These are phyloP conservation scores for Argentina anserina DNA, from an alignment of 306 rosid species.

Conservation along the genomic window DNA sequence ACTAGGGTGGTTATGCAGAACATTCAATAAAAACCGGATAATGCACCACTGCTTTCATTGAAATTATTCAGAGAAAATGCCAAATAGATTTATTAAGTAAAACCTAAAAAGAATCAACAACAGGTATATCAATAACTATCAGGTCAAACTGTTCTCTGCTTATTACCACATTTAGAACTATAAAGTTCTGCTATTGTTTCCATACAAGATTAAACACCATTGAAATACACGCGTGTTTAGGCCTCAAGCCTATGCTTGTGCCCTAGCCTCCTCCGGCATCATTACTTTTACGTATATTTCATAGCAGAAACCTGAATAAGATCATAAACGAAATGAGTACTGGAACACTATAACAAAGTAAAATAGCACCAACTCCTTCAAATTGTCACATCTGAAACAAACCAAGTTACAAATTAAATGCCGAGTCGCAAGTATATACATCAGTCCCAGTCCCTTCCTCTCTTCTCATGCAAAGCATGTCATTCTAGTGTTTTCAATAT, in stretches of 20 bases:
- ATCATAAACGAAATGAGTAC: conserved; percentile 21
- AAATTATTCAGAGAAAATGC: not conserved
- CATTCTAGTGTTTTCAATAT: not conserved
- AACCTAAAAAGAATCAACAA: not conserved
- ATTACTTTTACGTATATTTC: conserved; percentile 64
- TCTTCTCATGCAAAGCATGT: not conserved
- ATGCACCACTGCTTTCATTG: not conserved
- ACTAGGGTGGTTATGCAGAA: not conserved
- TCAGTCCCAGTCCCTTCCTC: not conserved
- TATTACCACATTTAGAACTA: conserved; percentile 18
- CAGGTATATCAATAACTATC: conserved; percentile 6
- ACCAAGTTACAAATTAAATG: not conserved
- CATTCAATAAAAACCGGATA: not conserved
- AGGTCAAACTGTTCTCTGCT: conserved; percentile 16
- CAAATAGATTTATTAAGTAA: conserved; percentile 21
- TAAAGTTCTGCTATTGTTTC: conserved; percentile 13
- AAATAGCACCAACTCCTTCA: not conserved
- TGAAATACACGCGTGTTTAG: conserved; percentile 20
- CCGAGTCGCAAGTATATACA: not conserved
- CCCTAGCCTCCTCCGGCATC: conserved; percentile 52
- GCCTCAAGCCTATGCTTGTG: conserved; percentile 27
- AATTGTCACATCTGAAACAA: not conserved
- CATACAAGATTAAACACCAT: conserved; percentile 19
- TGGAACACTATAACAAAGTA: not conserved
- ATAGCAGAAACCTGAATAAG: conserved; percentile 66